These are phyloP conservation scores for Helotiales sp. DNA, from an alignment of 2,329 filamentous ascomycete species.

Conservation along the genomic window DNA sequence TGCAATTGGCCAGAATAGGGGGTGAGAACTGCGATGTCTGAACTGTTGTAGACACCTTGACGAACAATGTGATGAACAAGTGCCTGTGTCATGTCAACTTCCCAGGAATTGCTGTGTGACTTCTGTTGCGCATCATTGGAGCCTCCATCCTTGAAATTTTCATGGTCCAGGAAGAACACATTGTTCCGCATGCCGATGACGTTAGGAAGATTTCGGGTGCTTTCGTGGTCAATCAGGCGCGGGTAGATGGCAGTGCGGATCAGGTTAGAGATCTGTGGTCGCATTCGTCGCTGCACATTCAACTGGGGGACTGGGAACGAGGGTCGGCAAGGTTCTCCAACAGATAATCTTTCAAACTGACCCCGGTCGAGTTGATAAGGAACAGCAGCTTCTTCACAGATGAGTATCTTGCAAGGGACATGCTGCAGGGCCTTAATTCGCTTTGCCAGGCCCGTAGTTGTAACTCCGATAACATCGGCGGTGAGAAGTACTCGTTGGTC, in stretches of 20 bases:
- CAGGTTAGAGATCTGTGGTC: conserved; percentile 38
- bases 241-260: conserved; percentile 37
- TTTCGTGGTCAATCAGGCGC: conserved; percentile 32
- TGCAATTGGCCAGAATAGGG: conserved; percentile 65
- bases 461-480: conserved; percentile 56
- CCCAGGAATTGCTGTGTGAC: conserved; percentile 55
- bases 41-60: conserved; percentile 63
- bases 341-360: conserved; percentile 39
- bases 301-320: conserved; percentile 36
- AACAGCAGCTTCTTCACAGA: conserved; percentile 49
- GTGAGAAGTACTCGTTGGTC: conserved; percentile 27
- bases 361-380: conserved; percentile 38
- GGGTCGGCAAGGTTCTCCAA: conserved; percentile 22
- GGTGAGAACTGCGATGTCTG: conserved; percentile 73
- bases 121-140: conserved; percentile 22
- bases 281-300: conserved; percentile 40
- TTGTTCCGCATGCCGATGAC: conserved; percentile 39
- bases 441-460: conserved; percentile 56
- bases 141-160: conserved; percentile 30
- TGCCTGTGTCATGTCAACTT: conserved; percentile 66
- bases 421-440: conserved; percentile 44
- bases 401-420: conserved; percentile 35
- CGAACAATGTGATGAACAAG: conserved; percentile 68
- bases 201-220: conserved; percentile 27
- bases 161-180: conserved; percentile 39